These are phyloP conservation scores for Candida easanensis DNA, from an alignment of 805 yeast species.

Conservation along the genomic window DNA sequence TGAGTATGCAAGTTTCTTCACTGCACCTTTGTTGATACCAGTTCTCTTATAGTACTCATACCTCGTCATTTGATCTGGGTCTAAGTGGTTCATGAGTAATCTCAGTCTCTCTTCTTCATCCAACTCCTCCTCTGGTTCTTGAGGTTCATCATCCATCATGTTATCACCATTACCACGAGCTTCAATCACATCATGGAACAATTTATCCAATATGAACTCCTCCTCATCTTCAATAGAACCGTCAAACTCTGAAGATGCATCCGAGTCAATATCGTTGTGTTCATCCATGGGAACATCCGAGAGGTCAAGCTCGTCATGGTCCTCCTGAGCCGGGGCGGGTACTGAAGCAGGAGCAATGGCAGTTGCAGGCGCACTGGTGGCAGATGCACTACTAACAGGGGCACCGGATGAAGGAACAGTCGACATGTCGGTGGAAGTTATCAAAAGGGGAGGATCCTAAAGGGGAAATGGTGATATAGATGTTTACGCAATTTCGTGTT, in stretches of 20 bases:
- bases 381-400: too few relatives aligned
- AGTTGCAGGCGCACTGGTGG: too few relatives aligned
- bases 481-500: too few relatives aligned
- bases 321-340: too few relatives aligned
- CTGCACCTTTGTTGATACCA: slow-evolving; percentile 66
- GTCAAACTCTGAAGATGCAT: slow-evolving; percentile 12
- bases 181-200: slow-evolving; percentile 16
- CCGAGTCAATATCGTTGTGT: slow-evolving; percentile 14
- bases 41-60: slow-evolving; percentile 87
- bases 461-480: too few relatives aligned
- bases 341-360: too few relatives aligned
- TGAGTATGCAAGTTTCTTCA: slow-evolving; percentile 75
- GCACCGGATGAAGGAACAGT: too few relatives aligned
- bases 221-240: slow-evolving; percentile 23
- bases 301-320: slow-evolving; percentile 21
- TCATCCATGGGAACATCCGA: slow-evolving; percentile 31
- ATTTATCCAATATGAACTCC: slow-evolving; percentile 14
- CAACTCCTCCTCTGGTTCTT: slow-evolving; percentile 31
- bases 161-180: slow-evolving; percentile 7
- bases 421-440: too few relatives aligned
- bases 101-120: slow-evolving; percentile 56
- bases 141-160: slow-evolving; percentile 12
- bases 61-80: slow-evolving; percentile 79
- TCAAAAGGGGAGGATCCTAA: too few relatives aligned
- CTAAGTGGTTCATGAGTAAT: slow-evolving; percentile 67